Base-by-base conservation (phyloP, 495 filamentous ascomycete species). In the Penicillium waksmanii region DNA sequence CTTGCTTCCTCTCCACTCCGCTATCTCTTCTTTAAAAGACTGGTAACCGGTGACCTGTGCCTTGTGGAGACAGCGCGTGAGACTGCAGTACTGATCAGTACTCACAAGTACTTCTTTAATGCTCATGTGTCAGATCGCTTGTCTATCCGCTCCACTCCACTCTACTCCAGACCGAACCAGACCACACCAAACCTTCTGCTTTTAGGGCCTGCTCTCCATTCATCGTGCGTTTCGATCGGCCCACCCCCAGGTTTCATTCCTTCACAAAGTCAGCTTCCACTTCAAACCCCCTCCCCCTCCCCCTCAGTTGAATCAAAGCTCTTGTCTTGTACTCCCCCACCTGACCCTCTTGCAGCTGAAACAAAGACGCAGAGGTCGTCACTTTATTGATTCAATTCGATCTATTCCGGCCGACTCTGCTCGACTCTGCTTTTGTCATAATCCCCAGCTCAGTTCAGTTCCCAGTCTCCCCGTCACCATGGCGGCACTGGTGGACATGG, bases 401-500 rank as follows among this genome's bases (percentile, higher is more conserved):
- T 53, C 27, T 35, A 33, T n/a, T 19, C 27, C 27, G 27, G 6
- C 8, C 3, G 27, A 31, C 27, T 31, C 27, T 9, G 27, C 27
- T 31, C 27, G 6, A 31, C 27, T 31, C 0, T 31, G 23, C 23
- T 23, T 3, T 31, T 5, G 5, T 9, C 27, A 31, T 31, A 2
- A 3, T 31, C 27, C 27, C 8, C 3, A 31, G 8, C 27, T 4
- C 27, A 31, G 27, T 31, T 9, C 27, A 31, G 27, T 31, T 31
- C 27, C 27, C 27, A 31, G 27, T 34, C 23, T 35, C 38, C 42
- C 42, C 42, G n/a, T 44, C 42, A 56, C 42, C n/a, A 70, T 68
- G 67, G 62, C 62, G 7, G 47, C 61, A 19, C 38, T 67, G 62
- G 62, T 66, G 35, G 62, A 70, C 34, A 51, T 40, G 15, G 46